Evolutionary conservation across 805 yeast species (phyloP).

Genomic region (Metschnikowia matae): DNA sequence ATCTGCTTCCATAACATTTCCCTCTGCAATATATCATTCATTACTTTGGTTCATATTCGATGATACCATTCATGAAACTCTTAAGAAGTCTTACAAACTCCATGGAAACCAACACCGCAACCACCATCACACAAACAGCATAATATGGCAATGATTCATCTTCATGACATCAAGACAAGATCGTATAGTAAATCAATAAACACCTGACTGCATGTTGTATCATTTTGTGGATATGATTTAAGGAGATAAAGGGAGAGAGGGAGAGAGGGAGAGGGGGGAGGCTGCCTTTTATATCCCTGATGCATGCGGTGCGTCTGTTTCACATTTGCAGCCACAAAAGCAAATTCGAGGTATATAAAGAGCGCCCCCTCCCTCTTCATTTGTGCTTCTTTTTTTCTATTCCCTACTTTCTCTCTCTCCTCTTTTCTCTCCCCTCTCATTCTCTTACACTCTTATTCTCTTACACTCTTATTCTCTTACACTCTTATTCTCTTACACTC

Average conservation of each 20-base stretch:
- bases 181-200: too few relatives aligned
- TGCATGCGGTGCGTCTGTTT: neutral
- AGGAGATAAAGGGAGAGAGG: neutral
- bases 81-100: too few relatives aligned
- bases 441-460: neutral
- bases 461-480: neutral
- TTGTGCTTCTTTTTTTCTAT: too few relatives aligned
- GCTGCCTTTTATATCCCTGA: neutral
- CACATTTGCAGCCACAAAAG: conserved; percentile 5
- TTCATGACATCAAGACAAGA: too few relatives aligned
- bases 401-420: neutral
- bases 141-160: too few relatives aligned
- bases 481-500: too few relatives aligned
- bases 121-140: too few relatives aligned
- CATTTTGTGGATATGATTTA: neutral
- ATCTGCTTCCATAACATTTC: too few relatives aligned
- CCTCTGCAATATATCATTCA: too few relatives aligned
- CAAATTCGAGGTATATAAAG: neutral
- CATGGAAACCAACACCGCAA: too few relatives aligned
- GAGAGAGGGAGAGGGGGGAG: neutral
- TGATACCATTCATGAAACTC: too few relatives aligned
- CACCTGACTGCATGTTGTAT: neutral
- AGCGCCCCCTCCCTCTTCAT: neutral
- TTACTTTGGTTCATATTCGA: too few relatives aligned
- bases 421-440: neutral